Evolutionary conservation across 2,329 filamentous ascomycete species (phyloP).

Genomic region (Apiospora sp.): DNA sequence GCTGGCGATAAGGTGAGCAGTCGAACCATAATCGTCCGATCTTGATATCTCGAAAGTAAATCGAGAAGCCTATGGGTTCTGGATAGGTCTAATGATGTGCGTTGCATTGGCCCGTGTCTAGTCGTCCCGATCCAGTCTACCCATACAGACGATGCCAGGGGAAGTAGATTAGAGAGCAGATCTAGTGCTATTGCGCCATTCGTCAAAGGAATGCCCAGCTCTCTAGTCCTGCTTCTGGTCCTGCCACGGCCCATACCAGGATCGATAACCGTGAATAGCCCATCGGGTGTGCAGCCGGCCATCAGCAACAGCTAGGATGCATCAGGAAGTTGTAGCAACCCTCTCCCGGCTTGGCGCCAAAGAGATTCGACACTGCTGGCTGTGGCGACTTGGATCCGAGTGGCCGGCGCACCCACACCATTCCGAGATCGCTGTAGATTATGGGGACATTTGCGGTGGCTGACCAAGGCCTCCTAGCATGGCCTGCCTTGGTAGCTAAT

Average conservation of each 20-base stretch:
- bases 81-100: neutral
- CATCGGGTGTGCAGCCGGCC: neutral
- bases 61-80: neutral
- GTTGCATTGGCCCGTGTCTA: neutral
- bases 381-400: neutral
- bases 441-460: neutral
- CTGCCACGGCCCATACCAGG: neutral
- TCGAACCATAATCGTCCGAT: neutral
- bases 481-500: neutral
- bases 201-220: neutral
- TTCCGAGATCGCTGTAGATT: neutral
- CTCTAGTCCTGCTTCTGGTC: neutral
- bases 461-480: neutral
- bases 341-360: neutral
- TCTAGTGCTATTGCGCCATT: conserved; percentile 6
- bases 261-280: conserved; percentile 9
- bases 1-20: neutral
- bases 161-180: neutral
- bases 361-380: neutral
- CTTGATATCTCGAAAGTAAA: neutral
- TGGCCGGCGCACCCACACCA: too few species aligned
- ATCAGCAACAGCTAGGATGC: neutral
- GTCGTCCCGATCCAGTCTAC: neutral
- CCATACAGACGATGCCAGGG: neutral
- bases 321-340: neutral